Base-by-base conservation (phyloP, 202 grass and related monocot species). In the Sporobolus alterniflorus region DNA sequence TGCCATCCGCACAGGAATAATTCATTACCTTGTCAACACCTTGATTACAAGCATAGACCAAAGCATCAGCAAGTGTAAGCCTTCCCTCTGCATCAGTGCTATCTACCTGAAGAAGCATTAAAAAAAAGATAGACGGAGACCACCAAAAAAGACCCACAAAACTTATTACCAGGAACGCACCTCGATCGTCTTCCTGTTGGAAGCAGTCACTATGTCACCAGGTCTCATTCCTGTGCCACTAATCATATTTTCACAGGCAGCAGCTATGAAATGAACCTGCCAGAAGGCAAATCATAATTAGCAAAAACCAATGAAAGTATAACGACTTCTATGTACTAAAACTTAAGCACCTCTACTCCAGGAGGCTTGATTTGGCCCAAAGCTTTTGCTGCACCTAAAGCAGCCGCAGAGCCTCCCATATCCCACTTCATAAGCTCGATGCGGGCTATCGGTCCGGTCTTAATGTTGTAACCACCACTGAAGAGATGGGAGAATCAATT, bases 171-270 rank as follows among this genome's bases (percentile, higher is more conserved):
- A n/a, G n/a, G n/a, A 66, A 64, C 7, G 80, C 89, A 89, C 96
- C 93, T 99, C 96, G 69, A 99, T 99, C 9, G 93, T 99, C 83
- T 96, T 99, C 60, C 96, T 93, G 7, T 99, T 99, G 64, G 96
- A 96, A 81, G 96, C 93, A 73, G 96, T 99, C 51, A 99, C 33
- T 67, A 99, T 99, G 81, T 99, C 96, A 81, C 96, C 96, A 74
- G 96, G 96, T 67, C 96, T 94, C 96, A 99, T 99, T 77, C 93
- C 96, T 48, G 96, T 96, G 79, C 96, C 96, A 82, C 96, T 98
- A 79, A 98, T 98, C 96, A 98, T 96, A 89, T 98, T 98, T 92
- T 98, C 96, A 92, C 93, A 98, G 46, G 96, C 96, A 42, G 96
- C 96, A 21, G 91, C 96, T 69, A 99, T 99, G 83, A 99, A 99